Evolutionary conservation across 441 rosid species (phyloP).

Genomic region (Brassica balearica): DNA sequence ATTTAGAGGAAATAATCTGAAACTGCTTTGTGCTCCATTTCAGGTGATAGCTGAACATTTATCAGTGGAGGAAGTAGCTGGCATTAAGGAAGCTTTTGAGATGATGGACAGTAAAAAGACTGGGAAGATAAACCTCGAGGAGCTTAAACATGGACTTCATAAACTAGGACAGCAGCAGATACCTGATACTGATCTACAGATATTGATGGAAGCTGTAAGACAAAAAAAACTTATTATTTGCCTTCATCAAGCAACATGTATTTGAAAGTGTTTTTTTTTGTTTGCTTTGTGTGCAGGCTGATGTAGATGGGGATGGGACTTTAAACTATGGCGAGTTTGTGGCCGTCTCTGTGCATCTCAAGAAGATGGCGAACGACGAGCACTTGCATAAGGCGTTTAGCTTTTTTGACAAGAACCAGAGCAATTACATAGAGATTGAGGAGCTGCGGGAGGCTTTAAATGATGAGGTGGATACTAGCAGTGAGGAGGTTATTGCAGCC

Average conservation of each 20-base stretch:
- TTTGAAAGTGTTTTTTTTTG: slow-evolving; percentile 1
- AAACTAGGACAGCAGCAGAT: slow-evolving; percentile 77
- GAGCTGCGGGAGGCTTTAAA: slow-evolving; percentile 78
- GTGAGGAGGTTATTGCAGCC: slow-evolving; percentile 81
- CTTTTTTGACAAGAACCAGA: slow-evolving; percentile 79
- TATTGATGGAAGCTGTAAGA: slow-evolving; percentile 91
- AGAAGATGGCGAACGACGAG: slow-evolving; percentile 87
- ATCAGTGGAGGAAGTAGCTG: slow-evolving; percentile 95
- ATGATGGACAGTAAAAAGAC: slow-evolving; percentile 73
- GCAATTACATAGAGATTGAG: slow-evolving; percentile 86
- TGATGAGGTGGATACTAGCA: slow-evolving; percentile 69
- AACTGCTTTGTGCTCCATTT: not conserved
- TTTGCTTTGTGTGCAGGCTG: slow-evolving; percentile 64
- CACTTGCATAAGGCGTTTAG: slow-evolving; percentile 40
- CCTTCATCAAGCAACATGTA: slow-evolving; percentile 3
- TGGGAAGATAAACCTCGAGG: slow-evolving; percentile 81
- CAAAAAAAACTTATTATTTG: not conserved
- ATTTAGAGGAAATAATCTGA: not conserved
- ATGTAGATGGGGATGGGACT: slow-evolving; percentile 83
- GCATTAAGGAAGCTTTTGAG: slow-evolving; percentile 85
- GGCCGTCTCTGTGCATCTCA: slow-evolving; percentile 82
- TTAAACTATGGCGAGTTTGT: slow-evolving; percentile 89
- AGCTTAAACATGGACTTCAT: slow-evolving; percentile 79
- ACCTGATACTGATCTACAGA: slow-evolving; percentile 80
- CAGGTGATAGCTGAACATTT: slow-evolving; percentile 96